Evolutionary conservation across 2,329 filamentous ascomycete species (phyloP).

Genomic region (Calonectria crousiana): DNA sequence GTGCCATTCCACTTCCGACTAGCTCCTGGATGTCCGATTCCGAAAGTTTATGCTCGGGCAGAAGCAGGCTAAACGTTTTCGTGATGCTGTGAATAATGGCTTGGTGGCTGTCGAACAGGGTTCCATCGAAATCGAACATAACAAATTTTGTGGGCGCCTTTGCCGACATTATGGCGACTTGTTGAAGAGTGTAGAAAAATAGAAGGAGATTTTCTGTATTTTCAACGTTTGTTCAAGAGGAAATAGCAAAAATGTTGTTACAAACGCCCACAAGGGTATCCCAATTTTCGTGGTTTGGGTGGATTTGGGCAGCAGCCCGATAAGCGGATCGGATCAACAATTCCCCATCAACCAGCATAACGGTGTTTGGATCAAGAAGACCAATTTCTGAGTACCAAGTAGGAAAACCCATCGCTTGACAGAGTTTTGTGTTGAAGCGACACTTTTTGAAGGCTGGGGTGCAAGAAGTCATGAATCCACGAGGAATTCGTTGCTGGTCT

Average conservation of each 20-base stretch:
- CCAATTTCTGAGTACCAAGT: neutral
- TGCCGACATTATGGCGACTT: neutral
- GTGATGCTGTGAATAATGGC: neutral
- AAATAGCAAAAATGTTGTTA: neutral
- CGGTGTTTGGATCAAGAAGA: neutral
- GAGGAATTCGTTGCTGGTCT: neutral
- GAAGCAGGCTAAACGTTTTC: neutral
- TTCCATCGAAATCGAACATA: neutral
- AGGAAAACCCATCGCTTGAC: neutral
- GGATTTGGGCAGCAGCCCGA: neutral
- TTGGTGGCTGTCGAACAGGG: neutral
- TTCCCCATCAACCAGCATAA: neutral
- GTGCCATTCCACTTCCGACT: neutral
- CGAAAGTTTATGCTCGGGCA: neutral
- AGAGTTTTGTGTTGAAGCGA: neutral
- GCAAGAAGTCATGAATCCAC: neutral
- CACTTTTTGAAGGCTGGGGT: neutral
- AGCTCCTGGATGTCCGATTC: neutral
- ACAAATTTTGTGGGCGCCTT: neutral
- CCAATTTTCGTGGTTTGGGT: neutral
- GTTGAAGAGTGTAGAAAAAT: neutral
- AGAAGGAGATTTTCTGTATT: neutral
- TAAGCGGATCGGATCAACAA: neutral
- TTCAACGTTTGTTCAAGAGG: neutral
- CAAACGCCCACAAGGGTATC: neutral